phyloP scores from a whole-genome alignment of 495 filamentous ascomycete genomes.

The Penicillium simplicissimum region DNA sequence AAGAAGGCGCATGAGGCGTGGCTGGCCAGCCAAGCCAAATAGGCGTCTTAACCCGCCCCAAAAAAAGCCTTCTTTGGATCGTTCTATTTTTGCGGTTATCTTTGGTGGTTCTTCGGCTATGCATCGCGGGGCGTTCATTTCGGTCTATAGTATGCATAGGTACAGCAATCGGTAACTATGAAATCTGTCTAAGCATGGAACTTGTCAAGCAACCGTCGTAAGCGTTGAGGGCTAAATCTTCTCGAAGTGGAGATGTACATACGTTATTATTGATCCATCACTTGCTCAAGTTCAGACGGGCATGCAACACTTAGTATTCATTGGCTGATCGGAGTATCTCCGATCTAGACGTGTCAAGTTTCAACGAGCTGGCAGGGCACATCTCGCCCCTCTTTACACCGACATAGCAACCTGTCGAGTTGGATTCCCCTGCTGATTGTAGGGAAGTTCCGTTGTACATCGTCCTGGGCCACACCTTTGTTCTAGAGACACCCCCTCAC shows the following conservation, averaged over 20 bases:
- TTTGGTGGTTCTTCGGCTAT: constrained; percentile 10
- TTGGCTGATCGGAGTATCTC: not conserved
- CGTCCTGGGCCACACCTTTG: not conserved
- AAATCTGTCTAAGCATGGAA: not conserved
- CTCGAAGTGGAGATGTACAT: too few relatives aligned
- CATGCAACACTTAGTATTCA: not conserved
- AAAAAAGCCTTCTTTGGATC: constrained; percentile 5
- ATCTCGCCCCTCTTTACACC: constrained; percentile 1
- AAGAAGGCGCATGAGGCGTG: constrained; percentile 80
- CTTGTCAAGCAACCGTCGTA: not conserved
- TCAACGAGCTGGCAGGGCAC: not conserved
- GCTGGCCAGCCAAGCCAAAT: constrained; percentile 44
- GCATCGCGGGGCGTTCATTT: constrained; percentile 23
- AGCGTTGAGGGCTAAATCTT: not conserved
- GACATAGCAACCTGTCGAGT: not conserved
- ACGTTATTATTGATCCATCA: too few relatives aligned
- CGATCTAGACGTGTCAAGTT: not conserved
- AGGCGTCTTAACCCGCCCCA: constrained; percentile 7
- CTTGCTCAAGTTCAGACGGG: too few relatives aligned
- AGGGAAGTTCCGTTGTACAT: not conserved
- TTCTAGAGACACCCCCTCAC: not conserved
- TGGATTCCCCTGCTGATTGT: constrained; percentile 1
- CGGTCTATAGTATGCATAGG: not conserved
- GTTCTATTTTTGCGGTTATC: constrained; percentile 19
- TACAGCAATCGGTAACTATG: not conserved